Evolutionary conservation across 108 stramenopile species (phyloP).

Genomic region (Conticribra guillardii): DNA sequence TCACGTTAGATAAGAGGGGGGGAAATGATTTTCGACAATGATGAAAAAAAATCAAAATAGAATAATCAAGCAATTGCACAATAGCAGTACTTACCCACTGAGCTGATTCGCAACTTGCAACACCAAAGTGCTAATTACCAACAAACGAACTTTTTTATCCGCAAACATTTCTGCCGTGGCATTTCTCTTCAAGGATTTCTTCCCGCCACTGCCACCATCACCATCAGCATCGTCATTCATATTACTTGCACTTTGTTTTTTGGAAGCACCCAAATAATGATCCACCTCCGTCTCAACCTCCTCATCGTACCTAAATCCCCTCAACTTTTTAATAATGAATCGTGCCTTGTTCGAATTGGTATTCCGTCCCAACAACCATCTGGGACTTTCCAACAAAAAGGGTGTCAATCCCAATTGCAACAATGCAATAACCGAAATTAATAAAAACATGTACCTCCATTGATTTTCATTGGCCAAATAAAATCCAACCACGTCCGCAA

Average conservation of each 20-base stretch:
- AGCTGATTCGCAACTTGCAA: constrained; percentile 95
- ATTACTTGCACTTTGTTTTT: constrained; percentile 36
- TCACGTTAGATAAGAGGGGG: neutral
- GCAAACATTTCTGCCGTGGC: constrained; percentile 74
- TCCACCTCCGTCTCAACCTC: constrained; percentile 94
- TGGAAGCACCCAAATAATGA: constrained; percentile 65
- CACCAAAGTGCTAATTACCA: constrained; percentile 74
- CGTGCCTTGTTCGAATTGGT: constrained; percentile 81
- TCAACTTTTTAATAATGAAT: constrained; percentile 89
- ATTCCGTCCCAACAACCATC: constrained; percentile 84
- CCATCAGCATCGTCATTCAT: neutral
- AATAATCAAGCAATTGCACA: too few species aligned
- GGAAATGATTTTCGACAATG: too few species aligned
- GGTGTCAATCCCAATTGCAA: constrained; percentile 82
- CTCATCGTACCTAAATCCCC: constrained; percentile 90
- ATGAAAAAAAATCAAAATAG: too few species aligned
- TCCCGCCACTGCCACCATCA: constrained; percentile 1
- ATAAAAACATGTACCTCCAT: constrained; percentile 88
- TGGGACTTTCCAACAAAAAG: constrained; percentile 89
- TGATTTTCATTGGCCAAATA: constrained; percentile 63
- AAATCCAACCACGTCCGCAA: constrained; percentile 84
- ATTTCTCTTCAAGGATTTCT: constrained; percentile 2
- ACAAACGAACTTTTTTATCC: constrained; percentile 68
- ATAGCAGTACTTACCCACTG: constrained; percentile 80
- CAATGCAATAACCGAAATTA: constrained; percentile 76